Evolutionary conservation across 768 basidiomycete species (phyloP).

Genomic region (Leccinum boreale): DNA sequence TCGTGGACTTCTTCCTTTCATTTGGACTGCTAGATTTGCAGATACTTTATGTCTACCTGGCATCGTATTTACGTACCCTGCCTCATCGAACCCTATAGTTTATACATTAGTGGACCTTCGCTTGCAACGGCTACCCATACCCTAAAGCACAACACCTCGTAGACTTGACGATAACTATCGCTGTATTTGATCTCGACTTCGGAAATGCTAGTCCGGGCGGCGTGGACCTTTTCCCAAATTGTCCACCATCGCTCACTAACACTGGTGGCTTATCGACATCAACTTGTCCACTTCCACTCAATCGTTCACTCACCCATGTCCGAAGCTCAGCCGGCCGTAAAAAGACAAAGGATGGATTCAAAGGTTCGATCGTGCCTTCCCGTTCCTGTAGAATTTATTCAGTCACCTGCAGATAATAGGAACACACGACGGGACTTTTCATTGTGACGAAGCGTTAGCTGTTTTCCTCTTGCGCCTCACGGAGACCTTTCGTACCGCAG

Average conservation of each 20-base stretch:
- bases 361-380: conserved; percentile 28
- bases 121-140: conserved; percentile 3
- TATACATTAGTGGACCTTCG: conserved; percentile 22
- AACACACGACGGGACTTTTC: conserved; percentile 94
- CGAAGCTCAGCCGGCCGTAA: conserved; percentile 29
- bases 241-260: background rate
- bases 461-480: conserved; percentile 86
- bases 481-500: conserved; percentile 67
- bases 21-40: conserved; percentile 21
- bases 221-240: background rate
- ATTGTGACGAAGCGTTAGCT: conserved; percentile 96
- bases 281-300: background rate
- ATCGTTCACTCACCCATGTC: conserved; percentile 14
- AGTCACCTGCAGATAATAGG: conserved; percentile 63
- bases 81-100: conserved; percentile 26
- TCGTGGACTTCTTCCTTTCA: conserved; percentile 13
- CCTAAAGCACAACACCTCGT: conserved; percentile 19
- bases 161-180: conserved; percentile 7
- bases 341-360: conserved; percentile 44
- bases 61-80: conserved; percentile 15
- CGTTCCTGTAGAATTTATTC: background rate
- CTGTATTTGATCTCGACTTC: background rate
- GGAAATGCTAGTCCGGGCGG: background rate
- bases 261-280: background rate
- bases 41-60: conserved; percentile 19